phyloP scores from a whole-genome alignment of 176 grass and related monocot species.

The Hordeum marinum region DNA sequence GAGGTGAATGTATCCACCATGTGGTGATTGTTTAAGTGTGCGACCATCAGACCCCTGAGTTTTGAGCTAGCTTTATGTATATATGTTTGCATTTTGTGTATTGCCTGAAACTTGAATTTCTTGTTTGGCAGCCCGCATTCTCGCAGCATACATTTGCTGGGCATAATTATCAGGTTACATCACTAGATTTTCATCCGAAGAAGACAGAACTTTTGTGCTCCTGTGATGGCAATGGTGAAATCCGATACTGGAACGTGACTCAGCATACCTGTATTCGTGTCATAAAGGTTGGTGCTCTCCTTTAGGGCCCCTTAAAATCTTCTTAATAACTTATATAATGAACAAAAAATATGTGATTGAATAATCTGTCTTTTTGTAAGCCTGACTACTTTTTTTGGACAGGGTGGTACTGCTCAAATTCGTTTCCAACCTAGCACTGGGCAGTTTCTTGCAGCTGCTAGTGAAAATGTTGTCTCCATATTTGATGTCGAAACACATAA shows the following conservation, averaged over 20 bases:
- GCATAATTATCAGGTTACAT: conserved; percentile 75
- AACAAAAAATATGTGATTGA: neutral
- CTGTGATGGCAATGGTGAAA: conserved; percentile 88
- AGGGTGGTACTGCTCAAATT: conserved; percentile 90
- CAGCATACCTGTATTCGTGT: conserved; percentile 30
- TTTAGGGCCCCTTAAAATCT: neutral
- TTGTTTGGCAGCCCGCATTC: conserved; percentile 75
- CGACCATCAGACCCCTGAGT: neutral
- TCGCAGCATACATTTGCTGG: conserved; percentile 64
- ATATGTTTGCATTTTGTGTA: conserved; percentile 1
- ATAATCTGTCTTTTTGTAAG: neutral
- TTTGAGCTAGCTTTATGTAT: neutral
- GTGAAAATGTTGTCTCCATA: conserved; percentile 68
- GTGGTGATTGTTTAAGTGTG: neutral
- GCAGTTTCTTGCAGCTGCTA: conserved; percentile 74
- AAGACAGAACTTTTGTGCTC: conserved; percentile 92
- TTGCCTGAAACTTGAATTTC: conserved; percentile 3
- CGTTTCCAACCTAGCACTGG: conserved; percentile 86
- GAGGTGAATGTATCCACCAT: conserved; percentile 4
- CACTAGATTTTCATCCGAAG: conserved; percentile 97
- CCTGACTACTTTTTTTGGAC: conserved; percentile 22
- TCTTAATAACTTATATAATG: neutral
- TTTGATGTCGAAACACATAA: conserved; percentile 76
- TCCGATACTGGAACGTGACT: conserved; percentile 72
- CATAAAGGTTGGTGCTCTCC: conserved; percentile 52